Percentiles rank a stretch among this genome's conserved stretches.
phyloP scores from a whole-genome alignment of 345 rosid genomes.

The Aquilaria malaccensis region DNA sequence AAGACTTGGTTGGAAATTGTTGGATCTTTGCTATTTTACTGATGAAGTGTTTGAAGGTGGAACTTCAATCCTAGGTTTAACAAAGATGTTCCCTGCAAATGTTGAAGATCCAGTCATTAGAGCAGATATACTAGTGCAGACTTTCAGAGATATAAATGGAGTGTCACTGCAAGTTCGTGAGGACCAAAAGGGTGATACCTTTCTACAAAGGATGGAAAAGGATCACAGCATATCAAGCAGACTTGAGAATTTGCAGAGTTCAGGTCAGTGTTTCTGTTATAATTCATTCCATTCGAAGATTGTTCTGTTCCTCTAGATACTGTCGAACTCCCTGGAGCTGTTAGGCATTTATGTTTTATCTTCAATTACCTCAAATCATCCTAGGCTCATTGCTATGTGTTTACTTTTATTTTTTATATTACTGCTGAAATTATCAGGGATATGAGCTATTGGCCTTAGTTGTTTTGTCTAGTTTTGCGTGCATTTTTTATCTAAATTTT shows the following conservation, averaged over 20 bases:
- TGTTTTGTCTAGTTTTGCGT: no score
- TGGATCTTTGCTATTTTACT: slow-evolving; percentile 65
- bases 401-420: no score
- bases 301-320: no score
- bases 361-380: no score
- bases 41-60: slow-evolving; percentile 39
- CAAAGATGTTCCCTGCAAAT: slow-evolving; percentile 83
- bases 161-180: slow-evolving; percentile 41
- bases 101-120: slow-evolving; percentile 89
- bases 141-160: slow-evolving; percentile 68
- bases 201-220: slow-evolving; percentile 59
- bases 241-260: slow-evolving; percentile 56
- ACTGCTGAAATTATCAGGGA: no score
- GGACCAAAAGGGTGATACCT: slow-evolving; percentile 32
- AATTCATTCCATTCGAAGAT: not conserved
- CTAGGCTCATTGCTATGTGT: no score
- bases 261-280: slow-evolving; percentile 33
- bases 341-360: no score
- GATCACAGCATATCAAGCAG: slow-evolving; percentile 45
- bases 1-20: slow-evolving; percentile 70
- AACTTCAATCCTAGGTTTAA: slow-evolving; percentile 32
- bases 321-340: no score
- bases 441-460: no score
- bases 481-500: no score
- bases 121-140: slow-evolving; percentile 77